A percentile compares a stretch with the other conserved stretches of the same genome.
Evolutionary conservation across 1,284 basidiomycete species (phyloP).

Genomic region (Puccinia hordei): DNA sequence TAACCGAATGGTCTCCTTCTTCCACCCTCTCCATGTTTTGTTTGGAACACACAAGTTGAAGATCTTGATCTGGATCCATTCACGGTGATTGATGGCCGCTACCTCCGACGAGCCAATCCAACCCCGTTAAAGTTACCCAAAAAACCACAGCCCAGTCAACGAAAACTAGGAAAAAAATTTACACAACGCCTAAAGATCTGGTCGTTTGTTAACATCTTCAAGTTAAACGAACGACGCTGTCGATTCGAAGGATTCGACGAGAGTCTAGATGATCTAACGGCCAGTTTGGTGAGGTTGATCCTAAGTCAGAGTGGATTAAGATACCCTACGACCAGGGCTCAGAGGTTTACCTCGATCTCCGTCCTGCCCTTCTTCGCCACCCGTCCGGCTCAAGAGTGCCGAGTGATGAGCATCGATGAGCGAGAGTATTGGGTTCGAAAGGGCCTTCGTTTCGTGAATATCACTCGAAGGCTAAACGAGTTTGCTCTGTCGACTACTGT

Average conservation of each 20-base stretch:
- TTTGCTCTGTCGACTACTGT: not conserved
- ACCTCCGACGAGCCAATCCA: constrained; percentile 16
- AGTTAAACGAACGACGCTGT: constrained; percentile 30
- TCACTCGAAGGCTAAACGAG: constrained; percentile 8
- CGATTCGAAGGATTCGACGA: constrained; percentile 19
- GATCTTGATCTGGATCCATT: constrained; percentile 48
- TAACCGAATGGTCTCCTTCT: not conserved
- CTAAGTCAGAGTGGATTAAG: constrained; percentile 18
- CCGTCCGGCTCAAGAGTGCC: constrained; percentile 13
- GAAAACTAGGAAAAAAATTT: constrained; percentile 5
- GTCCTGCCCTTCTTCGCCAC: constrained; percentile 34
- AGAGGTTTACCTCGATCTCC: constrained; percentile 21
- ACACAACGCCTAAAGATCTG: constrained; percentile 36
- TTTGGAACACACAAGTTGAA: constrained; percentile 26
- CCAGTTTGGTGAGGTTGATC: constrained; percentile 18
- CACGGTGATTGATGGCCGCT: constrained; percentile 41
- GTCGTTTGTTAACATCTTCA: constrained; percentile 44
- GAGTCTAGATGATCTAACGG: constrained; percentile 14
- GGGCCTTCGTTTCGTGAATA: constrained; percentile 12
- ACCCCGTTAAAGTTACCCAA: constrained; percentile 12
- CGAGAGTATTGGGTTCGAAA: constrained; percentile 42
- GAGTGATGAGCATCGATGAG: constrained; percentile 25
- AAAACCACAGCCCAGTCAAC: constrained; percentile 22
- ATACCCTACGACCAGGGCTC: constrained; percentile 21
- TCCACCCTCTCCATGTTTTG: not conserved